Evolutionary conservation across 129 eudicot genomes (phyloP), one percentile per base, ranked within the genome.

Genomic region (Pulicaria dysenterica): DNA sequence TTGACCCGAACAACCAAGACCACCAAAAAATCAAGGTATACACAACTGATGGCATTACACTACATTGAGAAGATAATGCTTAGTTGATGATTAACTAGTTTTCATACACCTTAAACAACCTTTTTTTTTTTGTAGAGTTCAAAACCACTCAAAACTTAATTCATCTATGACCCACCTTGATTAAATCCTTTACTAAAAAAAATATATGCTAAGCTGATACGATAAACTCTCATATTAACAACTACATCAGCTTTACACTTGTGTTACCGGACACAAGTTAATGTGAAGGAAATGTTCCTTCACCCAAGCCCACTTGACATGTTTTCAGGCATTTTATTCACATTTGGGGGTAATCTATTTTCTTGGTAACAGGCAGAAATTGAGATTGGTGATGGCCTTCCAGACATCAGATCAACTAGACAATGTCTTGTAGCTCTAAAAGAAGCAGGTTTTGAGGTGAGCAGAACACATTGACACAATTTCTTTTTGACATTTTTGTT

Each of bases 341-440:
- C 40, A 16, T 73, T 38, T 38, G 58, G 15, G 6, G 58, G 43
- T 9, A 38, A 62, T 55, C n/a, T 67, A 34, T 15, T 68, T 77
- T 12, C 10, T 53, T 61, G 42, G 43, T 17, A 34, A 61, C 88
- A 94, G 96, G 95, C 93, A 17, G 98, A 90, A 77, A 84, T 94
- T 55, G 98, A 94, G 85, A 86, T 90, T 34, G 98, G 98, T 65
- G 87, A 92, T 80, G 98, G 96, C 44, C 98, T 89, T 73, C 96
- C 98, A 8, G 96, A 92, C 65, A 83, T 92, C 44, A 85, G 96
- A 78, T 64, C 78, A 55, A 92, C 96, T 31, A 72, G 73, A 73
- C 85, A 86, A 61, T 92, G 98, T 80, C 86, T 92, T 74, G 95
- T 89, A 13, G 98, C 96, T 42, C 70, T 92, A 42, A 89, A 92